phyloP scores from a whole-genome alignment of 805 yeast genomes.

The Candida sithepensis region DNA sequence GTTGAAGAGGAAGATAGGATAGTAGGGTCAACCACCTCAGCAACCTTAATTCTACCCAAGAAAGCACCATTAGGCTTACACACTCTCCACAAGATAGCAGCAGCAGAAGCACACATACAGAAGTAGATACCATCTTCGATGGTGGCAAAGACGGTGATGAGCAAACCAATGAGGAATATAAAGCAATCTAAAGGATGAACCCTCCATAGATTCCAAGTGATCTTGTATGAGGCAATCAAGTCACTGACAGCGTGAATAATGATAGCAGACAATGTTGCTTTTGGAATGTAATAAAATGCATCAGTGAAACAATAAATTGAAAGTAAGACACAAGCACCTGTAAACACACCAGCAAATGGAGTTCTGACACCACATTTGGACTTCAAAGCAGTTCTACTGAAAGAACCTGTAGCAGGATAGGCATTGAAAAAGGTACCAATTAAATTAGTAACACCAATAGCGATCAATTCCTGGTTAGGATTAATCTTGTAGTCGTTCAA shows the following conservation, averaged over 20 bases:
- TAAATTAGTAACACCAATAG: conserved; percentile 88
- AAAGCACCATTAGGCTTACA: conserved; percentile 81
- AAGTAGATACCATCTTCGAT: conserved; percentile 91
- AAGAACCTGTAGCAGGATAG: conserved; percentile 94
- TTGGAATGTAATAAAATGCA: conserved; percentile 86
- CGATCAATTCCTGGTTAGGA: conserved; percentile 91
- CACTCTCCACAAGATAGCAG: conserved; percentile 64
- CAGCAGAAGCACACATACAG: conserved; percentile 81
- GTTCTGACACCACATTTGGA: conserved; percentile 95
- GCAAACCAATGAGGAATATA: conserved; percentile 68
- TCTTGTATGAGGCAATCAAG: conserved; percentile 65
- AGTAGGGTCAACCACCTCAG: conserved; percentile 68
- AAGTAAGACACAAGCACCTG: conserved; percentile 83
- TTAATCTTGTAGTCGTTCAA: conserved; percentile 84
- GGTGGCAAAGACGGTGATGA: conserved; percentile 71
- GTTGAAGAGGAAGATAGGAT: conserved; percentile 8
- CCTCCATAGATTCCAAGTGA: conserved; percentile 67
- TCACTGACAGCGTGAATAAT: conserved; percentile 93
- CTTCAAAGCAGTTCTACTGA: conserved; percentile 90
- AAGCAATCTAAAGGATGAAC: conserved; percentile 71
- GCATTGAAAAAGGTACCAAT: conserved; percentile 91
- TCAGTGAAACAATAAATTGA: conserved; percentile 82
- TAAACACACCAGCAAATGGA: conserved; percentile 86
- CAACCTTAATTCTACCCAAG: conserved; percentile 71
- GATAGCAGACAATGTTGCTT: conserved; percentile 81